Evolutionary conservation across 164 flowering plant species (phyloP).

Genomic region (Houttuynia cordata): DNA sequence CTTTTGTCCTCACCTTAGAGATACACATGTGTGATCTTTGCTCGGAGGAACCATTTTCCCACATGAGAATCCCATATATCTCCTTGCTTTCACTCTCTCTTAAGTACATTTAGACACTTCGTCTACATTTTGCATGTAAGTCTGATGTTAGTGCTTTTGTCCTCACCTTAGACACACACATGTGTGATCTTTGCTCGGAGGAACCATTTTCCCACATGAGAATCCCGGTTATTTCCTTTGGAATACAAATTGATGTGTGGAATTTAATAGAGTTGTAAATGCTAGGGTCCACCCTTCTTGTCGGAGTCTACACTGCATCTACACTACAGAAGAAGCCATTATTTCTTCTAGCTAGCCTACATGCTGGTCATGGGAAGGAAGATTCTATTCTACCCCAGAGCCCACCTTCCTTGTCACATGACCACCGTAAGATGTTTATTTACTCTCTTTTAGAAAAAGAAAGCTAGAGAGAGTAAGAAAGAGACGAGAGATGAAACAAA

Average conservation of each 20-base stretch:
- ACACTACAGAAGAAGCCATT: conserved; percentile 8
- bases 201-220: no score
- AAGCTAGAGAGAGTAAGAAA: neutral
- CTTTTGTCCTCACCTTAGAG: no score
- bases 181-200: no score
- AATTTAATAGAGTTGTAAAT: neutral
- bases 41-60: no score
- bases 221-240: neutral
- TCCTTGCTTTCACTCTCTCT: neutral
- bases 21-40: no score
- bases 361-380: conserved; percentile 31
- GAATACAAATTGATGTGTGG: neutral
- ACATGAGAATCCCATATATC: neutral
- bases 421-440: conserved; percentile 33
- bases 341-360: neutral
- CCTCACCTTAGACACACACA: neutral
- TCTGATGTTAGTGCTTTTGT: neutral
- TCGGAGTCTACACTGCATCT: neutral
- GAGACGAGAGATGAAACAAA: neutral
- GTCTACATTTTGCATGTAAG: neutral
- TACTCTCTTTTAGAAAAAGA: neutral
- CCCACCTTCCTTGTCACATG: conserved; percentile 34
- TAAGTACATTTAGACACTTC: neutral
- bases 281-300: neutral
- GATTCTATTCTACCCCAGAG: conserved; percentile 65